A percentile compares a stretch with the other conserved stretches of the same genome.
phyloP scores from a whole-genome alignment of 108 stramenopile genomes.

The Pelagomonas calceolata region DNA sequence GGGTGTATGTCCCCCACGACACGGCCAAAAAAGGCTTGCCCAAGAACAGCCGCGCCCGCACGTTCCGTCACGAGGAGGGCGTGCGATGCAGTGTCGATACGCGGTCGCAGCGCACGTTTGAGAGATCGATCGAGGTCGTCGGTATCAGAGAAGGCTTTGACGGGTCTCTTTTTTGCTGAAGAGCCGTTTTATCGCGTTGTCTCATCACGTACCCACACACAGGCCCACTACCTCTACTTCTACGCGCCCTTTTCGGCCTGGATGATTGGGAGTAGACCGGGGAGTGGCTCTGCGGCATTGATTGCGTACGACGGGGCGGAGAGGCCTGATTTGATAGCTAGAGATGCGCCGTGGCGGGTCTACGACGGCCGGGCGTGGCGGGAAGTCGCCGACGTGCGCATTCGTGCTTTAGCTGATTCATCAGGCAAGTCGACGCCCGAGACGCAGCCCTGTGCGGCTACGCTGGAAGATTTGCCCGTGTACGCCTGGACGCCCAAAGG shows the following conservation, averaged over 20 bases:
- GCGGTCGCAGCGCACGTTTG: too few species aligned
- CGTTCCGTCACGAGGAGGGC: not conserved
- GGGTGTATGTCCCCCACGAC: not conserved
- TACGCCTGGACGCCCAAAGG: not conserved
- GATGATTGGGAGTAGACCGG: not conserved
- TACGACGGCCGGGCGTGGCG: conserved; percentile 1
- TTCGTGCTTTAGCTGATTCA: not conserved
- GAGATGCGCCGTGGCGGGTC: not conserved
- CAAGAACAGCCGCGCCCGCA: not conserved
- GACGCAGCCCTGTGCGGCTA: not conserved
- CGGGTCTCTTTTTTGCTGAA: too few species aligned
- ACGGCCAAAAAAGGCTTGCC: too few species aligned
- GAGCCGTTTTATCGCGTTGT: too few species aligned
- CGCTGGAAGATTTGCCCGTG: not conserved
- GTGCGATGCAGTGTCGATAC: too few species aligned
- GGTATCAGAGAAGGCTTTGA: too few species aligned
- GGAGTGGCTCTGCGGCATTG: not conserved
- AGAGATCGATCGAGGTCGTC: too few species aligned
- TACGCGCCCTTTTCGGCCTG: not conserved
- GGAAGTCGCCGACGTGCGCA: not conserved
- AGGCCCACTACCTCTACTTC: not conserved
- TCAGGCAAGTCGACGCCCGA: not conserved
- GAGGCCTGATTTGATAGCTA: not conserved
- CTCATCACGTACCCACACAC: too few species aligned
- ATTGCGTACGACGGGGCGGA: not conserved